Evolutionary conservation across 306 rosid species (phyloP).

Genomic region (Abrus pulchellus): DNA sequence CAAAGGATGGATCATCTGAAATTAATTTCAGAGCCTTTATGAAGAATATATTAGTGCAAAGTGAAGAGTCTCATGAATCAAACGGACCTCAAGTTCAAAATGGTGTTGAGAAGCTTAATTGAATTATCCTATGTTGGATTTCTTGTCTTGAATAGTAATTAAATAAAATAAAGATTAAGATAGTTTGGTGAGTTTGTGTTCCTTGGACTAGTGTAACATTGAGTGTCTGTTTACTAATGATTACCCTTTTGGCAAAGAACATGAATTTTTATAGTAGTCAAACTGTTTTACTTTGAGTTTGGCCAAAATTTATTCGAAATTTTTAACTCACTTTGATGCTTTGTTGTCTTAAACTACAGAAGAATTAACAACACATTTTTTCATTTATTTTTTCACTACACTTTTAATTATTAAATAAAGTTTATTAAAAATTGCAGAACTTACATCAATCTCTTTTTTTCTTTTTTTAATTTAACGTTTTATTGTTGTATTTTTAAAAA

Average conservation of each 20-base stretch:
- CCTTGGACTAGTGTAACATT: neutral
- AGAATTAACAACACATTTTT: no score
- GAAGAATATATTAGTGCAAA: conserved; percentile 32
- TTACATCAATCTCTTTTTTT: no score
- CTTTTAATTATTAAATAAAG: no score
- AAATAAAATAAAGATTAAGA: neutral
- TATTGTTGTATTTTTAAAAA: no score
- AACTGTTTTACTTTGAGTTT: neutral
- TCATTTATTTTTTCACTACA: no score
- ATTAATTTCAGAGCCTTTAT: conserved; percentile 49
- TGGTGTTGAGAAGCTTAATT: conserved; percentile 16
- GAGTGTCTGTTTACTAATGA: neutral
- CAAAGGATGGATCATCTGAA: conserved; percentile 56
- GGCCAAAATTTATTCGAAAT: no score
- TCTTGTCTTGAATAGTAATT: neutral
- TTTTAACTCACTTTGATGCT: no score
- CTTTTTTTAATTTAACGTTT: no score
- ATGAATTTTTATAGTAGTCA: neutral
- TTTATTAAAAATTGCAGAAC: no score
- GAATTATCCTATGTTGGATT: neutral
- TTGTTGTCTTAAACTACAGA: no score
- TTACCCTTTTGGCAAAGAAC: neutral
- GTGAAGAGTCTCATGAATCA: conserved; percentile 16
- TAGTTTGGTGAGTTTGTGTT: neutral
- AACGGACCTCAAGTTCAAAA: neutral